Evolutionary conservation across 148 eudicot species (phyloP), one percentile per base, ranked within the genome.

Genomic region (Chenopodium formosanum): DNA sequence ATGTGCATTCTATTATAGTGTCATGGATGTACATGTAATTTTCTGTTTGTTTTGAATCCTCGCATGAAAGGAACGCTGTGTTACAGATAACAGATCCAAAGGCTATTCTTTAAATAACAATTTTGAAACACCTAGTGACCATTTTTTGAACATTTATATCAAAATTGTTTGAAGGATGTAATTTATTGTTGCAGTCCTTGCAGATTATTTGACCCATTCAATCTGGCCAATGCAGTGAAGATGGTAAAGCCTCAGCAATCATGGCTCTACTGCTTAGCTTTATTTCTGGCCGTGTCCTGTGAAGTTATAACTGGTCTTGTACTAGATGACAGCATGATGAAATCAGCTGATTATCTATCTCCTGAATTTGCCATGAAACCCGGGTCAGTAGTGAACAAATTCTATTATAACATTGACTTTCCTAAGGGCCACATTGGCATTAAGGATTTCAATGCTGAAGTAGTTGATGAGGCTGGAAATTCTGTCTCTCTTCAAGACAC

Each of bases 401-500:
- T 32, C 82, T 89, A 89, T 87, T 77, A 83, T 78, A 63, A 87
- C 79, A 87, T 95, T 27, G 97, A 92, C 71, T 95, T 95, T 66
- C 97, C 99, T 7, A 84, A 73, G 62, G 96, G 94, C 25, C 97
- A 93, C 78, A 86, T 95, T 78, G 99, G 89, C 10, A 63, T 95
- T 52, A 93, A 95, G 88, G 85, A 83, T 70, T 93, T 95, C 85
- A 80, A 87, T 83, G 94, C 99, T 34, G 97, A 95, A 83, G 90
- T 95, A 34, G 93, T 95, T 76, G 97, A 95, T 75, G 97, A 94
- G 76, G 80, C 79, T 9, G 97, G 97, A 58, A 86, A 86, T 32
- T 78, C 97, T 22, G 80, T 93, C 70, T 90, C 99, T 1, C 97
- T 95, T 80, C 92, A 92, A 47, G 91, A 95, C 83, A 90, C 94